Conservation (phyloP, 116 monocot genomes). For the Trichopus zeylanicus region DNA sequence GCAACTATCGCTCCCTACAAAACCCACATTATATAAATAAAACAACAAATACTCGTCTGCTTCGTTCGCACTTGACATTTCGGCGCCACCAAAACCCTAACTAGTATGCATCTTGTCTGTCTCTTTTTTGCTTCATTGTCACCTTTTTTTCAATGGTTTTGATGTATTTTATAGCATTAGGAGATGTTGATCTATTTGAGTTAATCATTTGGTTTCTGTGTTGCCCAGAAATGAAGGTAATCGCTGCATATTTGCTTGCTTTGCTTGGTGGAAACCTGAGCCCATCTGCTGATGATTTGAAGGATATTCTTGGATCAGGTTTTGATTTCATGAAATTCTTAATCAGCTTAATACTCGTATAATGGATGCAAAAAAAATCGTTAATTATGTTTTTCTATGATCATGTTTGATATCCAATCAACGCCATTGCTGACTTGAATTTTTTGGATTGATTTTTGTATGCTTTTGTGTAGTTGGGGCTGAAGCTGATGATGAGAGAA, state of each 20-base stretch:
- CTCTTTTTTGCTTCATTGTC: no score
- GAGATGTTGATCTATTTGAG: no score
- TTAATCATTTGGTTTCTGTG: no score
- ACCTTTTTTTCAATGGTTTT: no score
- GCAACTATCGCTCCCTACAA: no score
- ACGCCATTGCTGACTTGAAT: neutral
- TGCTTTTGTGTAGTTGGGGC: slow-evolving; percentile 10
- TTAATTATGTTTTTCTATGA: neutral
- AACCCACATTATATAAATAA: no score
- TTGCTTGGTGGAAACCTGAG: slow-evolving; percentile 3
- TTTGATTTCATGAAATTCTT: neutral
- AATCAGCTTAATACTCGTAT: neutral
- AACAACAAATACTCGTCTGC: no score
- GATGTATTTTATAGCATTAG: no score
- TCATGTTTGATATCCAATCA: neutral
- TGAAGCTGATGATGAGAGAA: slow-evolving; percentile 8
- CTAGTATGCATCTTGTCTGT: no score
- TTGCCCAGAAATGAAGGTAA: slow-evolving; percentile 10
- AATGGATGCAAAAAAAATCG: neutral
- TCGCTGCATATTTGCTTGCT: slow-evolving; percentile 14
- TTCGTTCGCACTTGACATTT: no score
- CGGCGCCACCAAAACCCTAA: no score
- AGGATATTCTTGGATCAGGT: slow-evolving; percentile 14
- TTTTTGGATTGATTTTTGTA: neutral
- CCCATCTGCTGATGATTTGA: slow-evolving; percentile 10